Evolutionary conservation across 345 rosid species (phyloP), one percentile per base, ranked within the genome.

Genomic region (Brassica carinata): DNA sequence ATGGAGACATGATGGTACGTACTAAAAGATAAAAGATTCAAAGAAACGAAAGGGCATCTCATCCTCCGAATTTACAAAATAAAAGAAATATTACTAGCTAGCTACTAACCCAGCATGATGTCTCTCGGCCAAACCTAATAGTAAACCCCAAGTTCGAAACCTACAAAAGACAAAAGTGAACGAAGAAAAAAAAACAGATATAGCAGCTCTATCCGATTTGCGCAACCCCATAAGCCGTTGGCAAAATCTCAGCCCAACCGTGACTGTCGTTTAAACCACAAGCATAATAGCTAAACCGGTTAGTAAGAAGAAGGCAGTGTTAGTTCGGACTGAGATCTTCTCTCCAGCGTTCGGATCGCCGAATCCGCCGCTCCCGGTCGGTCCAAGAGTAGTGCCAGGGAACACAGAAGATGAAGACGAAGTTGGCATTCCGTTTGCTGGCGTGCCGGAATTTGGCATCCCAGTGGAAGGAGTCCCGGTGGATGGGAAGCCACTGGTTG

Each of bases 301-400:
- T 73, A 72, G 6, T 19, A 79, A 59, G 13, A 67, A 73, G n/a
- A 64, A 2, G n/a, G 29, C 33, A 2, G 1, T 15, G 77, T 67
- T 79, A 30, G 36, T 38, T 34, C 31, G 15, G 15, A 31, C 51
- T 1, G 61, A 80, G 33, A 80, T 5, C 36, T 33, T 51, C 58
- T 61, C 77, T 48, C 71, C 84, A 33, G 81, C 34, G 26, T 61
- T 81, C 4, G 77, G 78, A 81, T 81, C 84, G 0, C 61, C 64
- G 2, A 75, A 23, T 5, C 80, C 79, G 0, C 83, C 83, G 61
- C 77, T 71, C 5, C 84, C 84, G 2, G 67, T 72, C 8, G 84
- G 84, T 59, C 84, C 84, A 77, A 81, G 27, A 63, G 74, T 77
- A 67, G 84, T 81, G 0, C 84, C 84, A 0, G 84, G 84, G 73